Evolutionary conservation across 23 red algal genomes (phyloP).

Genomic region (Rhodosorus marinus): DNA sequence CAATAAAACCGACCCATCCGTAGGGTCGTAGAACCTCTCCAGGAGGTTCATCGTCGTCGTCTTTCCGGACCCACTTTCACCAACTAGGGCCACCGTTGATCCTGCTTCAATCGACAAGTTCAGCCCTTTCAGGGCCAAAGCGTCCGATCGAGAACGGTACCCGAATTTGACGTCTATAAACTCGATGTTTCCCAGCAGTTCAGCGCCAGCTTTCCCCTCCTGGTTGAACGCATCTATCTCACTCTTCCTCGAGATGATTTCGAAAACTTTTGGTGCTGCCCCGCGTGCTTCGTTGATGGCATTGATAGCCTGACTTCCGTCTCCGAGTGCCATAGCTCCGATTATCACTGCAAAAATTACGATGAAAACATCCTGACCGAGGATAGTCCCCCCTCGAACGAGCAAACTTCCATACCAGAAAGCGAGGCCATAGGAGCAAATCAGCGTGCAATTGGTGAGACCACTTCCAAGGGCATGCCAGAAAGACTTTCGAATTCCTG

Average conservation of each 20-base stretch:
- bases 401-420: conserved; percentile 64
- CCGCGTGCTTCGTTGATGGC: conserved; percentile 20
- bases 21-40: conserved; percentile 47
- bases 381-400: conserved; percentile 12
- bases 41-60: conserved; percentile 52
- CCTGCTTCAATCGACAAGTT: conserved; percentile 23
- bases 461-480: conserved; percentile 39
- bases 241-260: conserved; percentile 31
- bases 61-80: conserved; percentile 63
- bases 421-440: conserved; percentile 61
- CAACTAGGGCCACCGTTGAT: conserved; percentile 78
- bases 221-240: conserved; percentile 12
- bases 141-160: conserved; percentile 60
- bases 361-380: conserved; percentile 39
- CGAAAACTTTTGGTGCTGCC: conserved; percentile 49
- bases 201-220: conserved; percentile 7
- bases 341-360: conserved; percentile 86
- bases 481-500: conserved; percentile 26
- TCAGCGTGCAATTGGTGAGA: conserved; percentile 69
- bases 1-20: conserved; percentile 26
- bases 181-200: conserved; percentile 20
- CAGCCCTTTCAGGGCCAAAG: conserved; percentile 45
- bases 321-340: conserved; percentile 47
- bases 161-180: conserved; percentile 49
- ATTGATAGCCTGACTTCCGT: conserved; percentile 62